Evolutionary conservation across 2,329 filamentous ascomycete species (phyloP).

Genomic region (Aureobasidium pullulans): DNA sequence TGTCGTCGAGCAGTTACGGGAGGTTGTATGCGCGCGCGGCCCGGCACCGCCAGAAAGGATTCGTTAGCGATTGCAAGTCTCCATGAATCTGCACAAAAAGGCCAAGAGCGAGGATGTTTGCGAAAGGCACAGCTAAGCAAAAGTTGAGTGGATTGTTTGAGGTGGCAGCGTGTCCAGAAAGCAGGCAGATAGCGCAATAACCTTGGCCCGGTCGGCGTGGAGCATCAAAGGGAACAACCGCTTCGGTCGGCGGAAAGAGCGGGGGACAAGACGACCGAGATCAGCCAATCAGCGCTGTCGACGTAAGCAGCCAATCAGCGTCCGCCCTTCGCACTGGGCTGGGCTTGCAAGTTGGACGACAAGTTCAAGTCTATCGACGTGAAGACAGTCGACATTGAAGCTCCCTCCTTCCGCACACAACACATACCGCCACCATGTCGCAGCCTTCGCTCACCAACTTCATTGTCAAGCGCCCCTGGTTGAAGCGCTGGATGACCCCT

Average conservation of each 20-base stretch:
- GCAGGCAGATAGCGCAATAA: background rate
- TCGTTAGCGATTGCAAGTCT: conserved; percentile 9
- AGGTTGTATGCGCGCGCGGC: conserved; percentile 5
- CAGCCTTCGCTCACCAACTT: conserved; percentile 66
- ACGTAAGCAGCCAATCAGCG: conserved; percentile 4
- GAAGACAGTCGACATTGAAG: background rate
- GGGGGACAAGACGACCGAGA: background rate
- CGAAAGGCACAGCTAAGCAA: background rate
- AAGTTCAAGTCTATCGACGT: background rate
- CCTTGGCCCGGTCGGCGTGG: background rate
- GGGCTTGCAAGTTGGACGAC: background rate
- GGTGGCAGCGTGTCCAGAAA: background rate
- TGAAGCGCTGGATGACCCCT: conserved; percentile 70
- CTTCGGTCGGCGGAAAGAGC: background rate
- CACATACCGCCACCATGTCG: conserved; percentile 48
- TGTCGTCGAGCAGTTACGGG: background rate
- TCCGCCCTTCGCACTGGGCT: background rate
- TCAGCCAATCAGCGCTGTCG: background rate
- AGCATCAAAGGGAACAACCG: background rate
- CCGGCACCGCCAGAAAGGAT: conserved; percentile 9
- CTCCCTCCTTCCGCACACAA: background rate
- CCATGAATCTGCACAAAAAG: conserved; percentile 9
- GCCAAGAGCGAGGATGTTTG: background rate
- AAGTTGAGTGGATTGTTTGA: background rate
- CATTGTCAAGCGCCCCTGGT: conserved; percentile 78